Base-by-base conservation (phyloP, 228 moss, liverwort and hornwort genomes). In the Sphagnum fallax region DNA sequence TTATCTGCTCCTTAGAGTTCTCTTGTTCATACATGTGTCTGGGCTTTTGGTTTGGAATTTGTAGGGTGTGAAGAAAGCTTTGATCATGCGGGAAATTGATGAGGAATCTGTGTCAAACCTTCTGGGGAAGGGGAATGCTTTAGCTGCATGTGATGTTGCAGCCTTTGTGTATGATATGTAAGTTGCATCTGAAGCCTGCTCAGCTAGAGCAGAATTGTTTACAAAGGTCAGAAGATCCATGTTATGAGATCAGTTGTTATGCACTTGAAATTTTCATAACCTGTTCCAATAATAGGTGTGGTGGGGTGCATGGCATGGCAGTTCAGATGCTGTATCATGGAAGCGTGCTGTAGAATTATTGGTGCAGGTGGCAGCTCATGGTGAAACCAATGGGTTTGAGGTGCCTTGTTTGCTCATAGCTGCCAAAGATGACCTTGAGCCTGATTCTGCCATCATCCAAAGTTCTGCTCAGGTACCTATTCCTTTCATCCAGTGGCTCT, bases 121-220 rank as follows among this genome's bases (percentile, higher is more conserved):
- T 61, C 73, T 95, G 70, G 92, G 84, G 73, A 83, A 83, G 76
- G 88, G 83, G 67, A 87, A 92, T 74, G 86, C 87, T 65, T 77
- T 95, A 78, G 92, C 90, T 67, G 68, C 90, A 14, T 95, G 95
- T 84, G 95, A 95, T 75, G 95, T 92, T 75, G 89, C 95, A 65
- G 92, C 90, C 60, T 92, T 95, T 86, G 92, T 95, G 50, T 95
- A 95, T 65, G 95, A 95, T 78, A 90, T 92, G 95, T 92, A 73
- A 32, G 32, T 32, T 32, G 32, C 32, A 32, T 32, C 32, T 32
- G 32, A 32, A 32, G 32, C 32, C 32, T 32, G 32, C 32, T 32
- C 32, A 32, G 32, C 32, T 32, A 32, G 32, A 32, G 32, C 32
- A 32, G 32, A 32, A 32, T 32, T 32, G 32, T 32, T 32, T 32